Evolutionary conservation across 2,329 filamentous ascomycete species (phyloP), one percentile per base, ranked within the genome.

Genomic region (Dactylonectria macrodidyma): DNA sequence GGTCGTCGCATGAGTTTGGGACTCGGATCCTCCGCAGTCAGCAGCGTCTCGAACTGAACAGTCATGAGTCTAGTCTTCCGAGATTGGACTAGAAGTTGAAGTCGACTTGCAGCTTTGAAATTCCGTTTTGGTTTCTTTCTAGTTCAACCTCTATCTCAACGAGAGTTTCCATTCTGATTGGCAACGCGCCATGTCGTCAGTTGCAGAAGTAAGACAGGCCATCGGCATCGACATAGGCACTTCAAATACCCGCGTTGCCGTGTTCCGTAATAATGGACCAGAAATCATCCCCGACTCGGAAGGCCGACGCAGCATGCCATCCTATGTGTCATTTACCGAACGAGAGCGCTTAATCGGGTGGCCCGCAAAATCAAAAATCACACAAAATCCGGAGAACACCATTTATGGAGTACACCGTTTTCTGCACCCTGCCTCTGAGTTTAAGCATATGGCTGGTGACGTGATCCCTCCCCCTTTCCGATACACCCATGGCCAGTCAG

Each of bases 231-330:
- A 63, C 19, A 30, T 63, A 2, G 61, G 61, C 12, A 58, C 61
- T 16, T 52, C 30, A 48, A 63, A 63, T 11, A 63, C 52, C 5
- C 54, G 46, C 7, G 52, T 63, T 6, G 61, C 61, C 14, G 41
- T 63, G 14, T 63, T 63, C 34, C 61, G 51, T n/a, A 26, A 63
- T 51, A 52, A 58, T 16, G 50, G 11, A 8, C 5, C 51, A 5
- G 52, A 57, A 22, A 63, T 63, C 14, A 63, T 63, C 16, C 61
- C 61, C 3, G 61, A 63, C 24, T n/a, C 30, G n/a, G 61, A 63
- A 38, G 61, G 52, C 30, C 8, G 9, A 11, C 26, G 16, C 10
- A 54, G 8, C 34, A 56, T 56, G 52, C 52, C 52, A 19, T 41
- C 52, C 10, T 56, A 56, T 19, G 36, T 56, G n/a, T 41, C 52